phyloP scores from a whole-genome alignment of 2,329 filamentous ascomycete species.

The Ceratocystis cubensis region DNA sequence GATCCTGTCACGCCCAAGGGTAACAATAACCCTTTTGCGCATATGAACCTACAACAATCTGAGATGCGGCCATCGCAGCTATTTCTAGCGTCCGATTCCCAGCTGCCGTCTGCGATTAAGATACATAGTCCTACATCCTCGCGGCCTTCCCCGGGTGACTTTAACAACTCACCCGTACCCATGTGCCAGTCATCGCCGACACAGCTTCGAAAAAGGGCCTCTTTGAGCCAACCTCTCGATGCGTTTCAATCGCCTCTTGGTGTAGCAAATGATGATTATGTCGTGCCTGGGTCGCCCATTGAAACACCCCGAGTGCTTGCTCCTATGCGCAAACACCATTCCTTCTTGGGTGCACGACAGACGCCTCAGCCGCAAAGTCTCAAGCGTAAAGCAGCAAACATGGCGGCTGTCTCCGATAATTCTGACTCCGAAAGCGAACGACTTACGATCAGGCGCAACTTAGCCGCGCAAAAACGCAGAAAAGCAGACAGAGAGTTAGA shows the following conservation, averaged over 20 bases:
- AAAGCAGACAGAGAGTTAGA: conserved; percentile 9
- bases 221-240: neutral
- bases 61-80: conserved; percentile 34
- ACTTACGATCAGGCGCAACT: neutral
- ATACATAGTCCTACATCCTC: conserved; percentile 44
- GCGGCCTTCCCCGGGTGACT: conserved; percentile 40
- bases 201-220: neutral
- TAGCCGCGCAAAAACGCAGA: conserved; percentile 13
- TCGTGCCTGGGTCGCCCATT: conserved; percentile 10
- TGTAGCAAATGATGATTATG: neutral
- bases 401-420: neutral
- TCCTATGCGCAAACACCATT: conserved; percentile 8
- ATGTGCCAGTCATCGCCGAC: conserved; percentile 27
- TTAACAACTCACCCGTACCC: conserved; percentile 36
- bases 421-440: neutral
- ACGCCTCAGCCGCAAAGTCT: neutral
- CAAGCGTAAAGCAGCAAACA: conserved; percentile 9
- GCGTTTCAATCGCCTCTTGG: neutral
- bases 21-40: conserved; percentile 37
- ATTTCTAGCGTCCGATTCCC: conserved; percentile 38
- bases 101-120: conserved; percentile 41
- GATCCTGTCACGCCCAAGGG: conserved; percentile 39
- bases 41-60: conserved; percentile 10
- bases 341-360: conserved; percentile 7
- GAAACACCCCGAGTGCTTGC: neutral